These are phyloP conservation scores for Cladorrhinum sp. DNA, from an alignment of 2,329 filamentous ascomycete species.

Conservation along the genomic window DNA sequence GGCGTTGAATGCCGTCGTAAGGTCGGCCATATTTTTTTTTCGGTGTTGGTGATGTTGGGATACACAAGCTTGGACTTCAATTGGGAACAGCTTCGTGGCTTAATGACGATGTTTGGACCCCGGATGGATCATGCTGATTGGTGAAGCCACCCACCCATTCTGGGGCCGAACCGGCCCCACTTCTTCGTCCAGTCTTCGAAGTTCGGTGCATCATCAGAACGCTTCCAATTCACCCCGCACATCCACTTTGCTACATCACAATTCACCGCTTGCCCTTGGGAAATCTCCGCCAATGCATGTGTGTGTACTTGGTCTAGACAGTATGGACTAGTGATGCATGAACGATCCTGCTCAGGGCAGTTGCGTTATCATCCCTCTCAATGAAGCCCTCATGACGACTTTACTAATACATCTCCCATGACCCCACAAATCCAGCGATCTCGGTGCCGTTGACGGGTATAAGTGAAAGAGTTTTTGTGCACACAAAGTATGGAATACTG, in stretches of 20 bases:
- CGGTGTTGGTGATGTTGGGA: neutral
- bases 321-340: neutral
- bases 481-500: too few relatives aligned
- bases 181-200: neutral
- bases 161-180: neutral
- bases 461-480: too few relatives aligned
- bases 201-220: neutral
- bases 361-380: too few relatives aligned
- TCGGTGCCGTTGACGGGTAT: too few relatives aligned
- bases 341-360: too few relatives aligned
- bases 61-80: neutral
- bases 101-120: neutral
- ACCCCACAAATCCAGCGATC: too few relatives aligned
- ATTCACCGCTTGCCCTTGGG: neutral
- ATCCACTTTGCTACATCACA: neutral
- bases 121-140: too few relatives aligned
- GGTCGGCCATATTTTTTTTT: constrained; percentile 49
- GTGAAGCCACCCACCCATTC: too few relatives aligned
- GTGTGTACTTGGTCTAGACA: neutral
- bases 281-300: neutral
- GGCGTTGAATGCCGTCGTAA: constrained; percentile 68
- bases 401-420: neutral
- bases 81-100: neutral
- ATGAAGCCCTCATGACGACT: neutral
- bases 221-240: too few relatives aligned